Base-by-base conservation (phyloP, 306 rosid genomes). In the Sophora flavescens region DNA sequence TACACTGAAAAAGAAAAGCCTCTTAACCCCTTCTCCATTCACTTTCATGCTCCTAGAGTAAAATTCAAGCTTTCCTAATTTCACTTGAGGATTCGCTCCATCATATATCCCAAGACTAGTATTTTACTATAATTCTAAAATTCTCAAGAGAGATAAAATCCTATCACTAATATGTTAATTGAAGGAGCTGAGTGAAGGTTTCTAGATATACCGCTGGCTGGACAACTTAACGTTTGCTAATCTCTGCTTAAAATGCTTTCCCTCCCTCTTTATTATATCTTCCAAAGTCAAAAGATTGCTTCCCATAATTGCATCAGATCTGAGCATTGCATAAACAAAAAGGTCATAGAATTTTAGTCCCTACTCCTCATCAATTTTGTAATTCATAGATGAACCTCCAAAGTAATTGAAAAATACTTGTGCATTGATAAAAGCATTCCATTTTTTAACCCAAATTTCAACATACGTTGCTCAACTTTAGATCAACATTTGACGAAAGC, bases 311-410 rank as follows among this genome's bases (percentile, higher is more conserved):
- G 63, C 35, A 54, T 22, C 16, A 75, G 70, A 65, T 63, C 74
- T n/a, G 53, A 63, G 45, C 32, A 69, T 62, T 53, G 63, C 74
- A 53, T 61, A 76, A 63, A 48, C 69, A 36, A 47, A 76, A 76
- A 48, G 74, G 14, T 63, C 62, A 63, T 30, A 62, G 13, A 35
- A 44, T 36, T 76, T 54, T 56, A 70, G 69, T 54, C 35, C 38
- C 56, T 35, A 11, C 5, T 69, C 68, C 17, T 74, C 63, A 61
- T 60, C 50, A 39, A 26, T 38, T 26, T 58, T 80, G 17, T 11
- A 51, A 68, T 51, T 81, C 70, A 63, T 15, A 44, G 28, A 68
- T 30, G 57, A 73, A 66, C 39, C 64, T 48, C 69, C 16, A 61
- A 70, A 69, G 11, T 35, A 61, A 76, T 52, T 39, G 42, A 70